Evolutionary conservation across 2,329 filamentous ascomycete species (phyloP).

Genomic region (Trichophyton rubrum): DNA sequence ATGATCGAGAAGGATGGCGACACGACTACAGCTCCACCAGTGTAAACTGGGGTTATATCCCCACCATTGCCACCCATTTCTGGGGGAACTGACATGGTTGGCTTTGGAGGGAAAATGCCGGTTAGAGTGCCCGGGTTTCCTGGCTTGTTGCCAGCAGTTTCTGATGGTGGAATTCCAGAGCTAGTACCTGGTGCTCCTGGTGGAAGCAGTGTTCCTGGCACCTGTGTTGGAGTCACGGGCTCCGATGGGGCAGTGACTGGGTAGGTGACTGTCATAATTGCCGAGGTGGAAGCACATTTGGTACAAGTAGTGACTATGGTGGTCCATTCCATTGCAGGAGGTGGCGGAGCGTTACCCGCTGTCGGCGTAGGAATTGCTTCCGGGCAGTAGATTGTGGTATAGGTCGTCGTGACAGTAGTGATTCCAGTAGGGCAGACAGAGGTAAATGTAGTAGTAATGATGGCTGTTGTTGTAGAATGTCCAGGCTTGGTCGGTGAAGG

Average conservation of each 20-base stretch:
- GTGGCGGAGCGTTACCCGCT: no score
- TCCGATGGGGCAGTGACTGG: constrained; percentile 10
- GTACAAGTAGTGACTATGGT: no score
- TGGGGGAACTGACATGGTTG: not conserved
- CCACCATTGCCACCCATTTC: not conserved
- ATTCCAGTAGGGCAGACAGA: constrained; percentile 34
- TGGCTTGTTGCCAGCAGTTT: not conserved
- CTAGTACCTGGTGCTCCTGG: no score
- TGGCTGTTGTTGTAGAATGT: constrained; percentile 22
- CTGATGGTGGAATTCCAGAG: no score
- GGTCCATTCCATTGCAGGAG: no score
- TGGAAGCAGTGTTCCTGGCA: no score
- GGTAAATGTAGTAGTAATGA: constrained; percentile 30
- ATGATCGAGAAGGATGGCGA: not conserved
- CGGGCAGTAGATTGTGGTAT: constrained; percentile 29
- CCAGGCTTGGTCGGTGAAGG: constrained; percentile 1
- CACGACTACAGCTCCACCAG: not conserved
- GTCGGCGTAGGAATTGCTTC: constrained; percentile 12
- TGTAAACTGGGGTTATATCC: not conserved
- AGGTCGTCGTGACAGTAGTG: constrained; percentile 29
- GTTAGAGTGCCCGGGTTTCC: not conserved
- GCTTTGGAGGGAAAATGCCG: not conserved
- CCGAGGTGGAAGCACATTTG: constrained; percentile 1
- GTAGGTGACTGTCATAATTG: constrained; percentile 24
- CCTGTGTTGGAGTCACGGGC: not conserved